Base-by-base conservation (phyloP, 1,284 basidiomycete genomes). In the Entoloma clypeatum region DNA sequence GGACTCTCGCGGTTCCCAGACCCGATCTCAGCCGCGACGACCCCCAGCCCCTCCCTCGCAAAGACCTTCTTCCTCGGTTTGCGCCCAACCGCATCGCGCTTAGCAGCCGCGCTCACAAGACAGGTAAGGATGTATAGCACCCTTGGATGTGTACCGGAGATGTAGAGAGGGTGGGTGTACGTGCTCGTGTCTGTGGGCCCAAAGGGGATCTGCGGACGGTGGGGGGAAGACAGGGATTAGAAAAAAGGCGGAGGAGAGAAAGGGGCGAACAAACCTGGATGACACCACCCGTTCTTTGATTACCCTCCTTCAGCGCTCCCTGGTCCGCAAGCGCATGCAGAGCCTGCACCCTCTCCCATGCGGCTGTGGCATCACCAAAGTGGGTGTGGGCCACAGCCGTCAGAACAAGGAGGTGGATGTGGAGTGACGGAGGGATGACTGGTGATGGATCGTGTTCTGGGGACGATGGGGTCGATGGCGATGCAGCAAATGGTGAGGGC, bases 41-140 rank as follows among this genome's bases (percentile, higher is more conserved):
- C 63, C 1, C 62, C 59, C n/a, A 86, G 42, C 0, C 83, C 85
- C 48, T 83, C 82, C 5, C 56, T 59, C 0, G 82, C 77, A 61
- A 86, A 88, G 0, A 83, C 65, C 39, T 75, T 78, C 44, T 81
- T 71, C 60, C 81, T 83, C 3, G 85, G 85, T 43, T 76, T 81
- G 13, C 83, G 68, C 23, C 84, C 86, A 0, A 81, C 75, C 0
- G 79, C 73, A 53, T 88, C 84, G 9, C 81, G 75, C 52, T 85
- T 85, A 1, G 81, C 73, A 1, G 75, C 62, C 7, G 73, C 72
- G 48, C 77, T 81, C 18, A 85, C 63, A 5, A 87, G 71, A 57
- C 81, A 86, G 0, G 74, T 77, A 4, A 87, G 65, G 13, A 76
- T 58, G 45, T 77, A 79, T 0, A 87, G 54, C 4, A 81, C 60